These are phyloP conservation scores for Fusarium abutilonis DNA, from an alignment of 2,329 filamentous ascomycete species.

Conservation along the genomic window DNA sequence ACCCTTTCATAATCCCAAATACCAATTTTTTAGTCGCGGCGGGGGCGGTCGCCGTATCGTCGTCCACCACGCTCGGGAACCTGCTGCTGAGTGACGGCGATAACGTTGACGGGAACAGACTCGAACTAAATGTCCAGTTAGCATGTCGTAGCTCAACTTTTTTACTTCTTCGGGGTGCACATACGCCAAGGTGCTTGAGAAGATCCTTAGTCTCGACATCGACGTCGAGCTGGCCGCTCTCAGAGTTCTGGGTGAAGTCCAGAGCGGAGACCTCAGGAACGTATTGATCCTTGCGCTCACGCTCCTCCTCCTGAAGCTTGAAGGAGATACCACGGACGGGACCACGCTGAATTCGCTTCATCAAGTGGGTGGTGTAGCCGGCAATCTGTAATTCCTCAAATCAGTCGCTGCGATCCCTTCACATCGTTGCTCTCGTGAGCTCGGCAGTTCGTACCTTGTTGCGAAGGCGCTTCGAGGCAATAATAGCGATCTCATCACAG, in stretches of 20 bases:
- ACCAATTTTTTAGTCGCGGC: slow-evolving; percentile 51
- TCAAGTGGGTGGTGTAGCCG: slow-evolving; percentile 97
- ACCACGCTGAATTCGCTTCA: slow-evolving; percentile 99
- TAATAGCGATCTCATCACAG: slow-evolving; percentile 99
- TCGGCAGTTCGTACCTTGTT: slow-evolving; percentile 80
- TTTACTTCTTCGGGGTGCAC: slow-evolving; percentile 55
- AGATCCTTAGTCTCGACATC: slow-evolving; percentile 99
- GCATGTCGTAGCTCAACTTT: slow-evolving; percentile 10
- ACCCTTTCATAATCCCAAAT: slow-evolving; percentile 51
- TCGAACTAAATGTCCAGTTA: slow-evolving; percentile 77
- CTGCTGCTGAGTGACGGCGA: slow-evolving; percentile 90
- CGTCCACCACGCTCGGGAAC: slow-evolving; percentile 79
- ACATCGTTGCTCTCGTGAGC: background rate
- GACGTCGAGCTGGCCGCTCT: slow-evolving; percentile 92
- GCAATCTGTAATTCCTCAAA: slow-evolving; percentile 73
- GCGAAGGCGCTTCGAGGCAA: slow-evolving; percentile 97
- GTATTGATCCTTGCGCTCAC: slow-evolving; percentile 99
- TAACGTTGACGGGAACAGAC: slow-evolving; percentile 95
- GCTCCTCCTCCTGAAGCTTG: slow-evolving; percentile 99
- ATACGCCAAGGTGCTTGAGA: slow-evolving; percentile 97
- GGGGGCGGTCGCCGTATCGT: slow-evolving; percentile 75
- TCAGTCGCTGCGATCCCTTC: slow-evolving; percentile 33
- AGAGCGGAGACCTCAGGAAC: slow-evolving; percentile 98
- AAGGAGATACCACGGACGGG: slow-evolving; percentile 99
- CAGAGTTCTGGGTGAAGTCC: slow-evolving; percentile 94